Percentiles rank a stretch among this genome's conserved stretches.
Conservation (phyloP, 371 early-diverging fungal genomes). For the Syncephalis fuscata region DNA sequence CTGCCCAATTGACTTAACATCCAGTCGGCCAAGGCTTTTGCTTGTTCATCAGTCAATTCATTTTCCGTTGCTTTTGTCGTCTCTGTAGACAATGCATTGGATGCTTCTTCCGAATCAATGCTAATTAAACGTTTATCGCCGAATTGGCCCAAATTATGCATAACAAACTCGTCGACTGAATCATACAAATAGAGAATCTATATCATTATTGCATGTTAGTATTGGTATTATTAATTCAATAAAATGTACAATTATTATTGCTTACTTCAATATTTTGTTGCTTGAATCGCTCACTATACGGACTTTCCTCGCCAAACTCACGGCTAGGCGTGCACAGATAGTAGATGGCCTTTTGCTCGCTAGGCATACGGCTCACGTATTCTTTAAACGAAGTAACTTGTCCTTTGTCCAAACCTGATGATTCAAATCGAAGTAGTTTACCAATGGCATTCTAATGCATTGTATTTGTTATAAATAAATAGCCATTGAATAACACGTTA, state of each 20-base stretch:
- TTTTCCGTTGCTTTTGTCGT: conserved; percentile 2
- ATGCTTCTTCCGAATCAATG: conserved; percentile 16
- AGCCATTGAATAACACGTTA: too few relatives aligned
- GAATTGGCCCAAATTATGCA: conserved; percentile 51
- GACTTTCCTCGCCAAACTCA: conserved; percentile 51
- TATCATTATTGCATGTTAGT: not conserved
- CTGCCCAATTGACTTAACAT: conserved; percentile 39
- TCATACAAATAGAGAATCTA: conserved; percentile 72
- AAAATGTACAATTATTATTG: too few relatives aligned
- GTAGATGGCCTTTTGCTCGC: conserved; percentile 86
- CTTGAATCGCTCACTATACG: conserved; percentile 78
- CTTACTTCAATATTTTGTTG: conserved; percentile 39
- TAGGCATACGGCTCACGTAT: conserved; percentile 72
- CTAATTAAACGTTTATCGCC: conserved; percentile 59
- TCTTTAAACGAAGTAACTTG: conserved; percentile 68
- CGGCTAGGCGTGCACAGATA: conserved; percentile 69
- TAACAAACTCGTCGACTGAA: conserved; percentile 81
- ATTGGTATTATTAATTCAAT: too few relatives aligned
- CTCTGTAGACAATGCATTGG: conserved; percentile 6
- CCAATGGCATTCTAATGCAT: conserved; percentile 30
- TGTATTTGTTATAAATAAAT: too few relatives aligned
- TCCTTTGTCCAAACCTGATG: conserved; percentile 36
- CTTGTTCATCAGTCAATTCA: conserved; percentile 27
- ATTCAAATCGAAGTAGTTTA: conserved; percentile 74
- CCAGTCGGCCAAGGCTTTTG: conserved; percentile 45